Conservation (phyloP, 495 filamentous ascomycete species). For the Daldinia concentrica region DNA sequence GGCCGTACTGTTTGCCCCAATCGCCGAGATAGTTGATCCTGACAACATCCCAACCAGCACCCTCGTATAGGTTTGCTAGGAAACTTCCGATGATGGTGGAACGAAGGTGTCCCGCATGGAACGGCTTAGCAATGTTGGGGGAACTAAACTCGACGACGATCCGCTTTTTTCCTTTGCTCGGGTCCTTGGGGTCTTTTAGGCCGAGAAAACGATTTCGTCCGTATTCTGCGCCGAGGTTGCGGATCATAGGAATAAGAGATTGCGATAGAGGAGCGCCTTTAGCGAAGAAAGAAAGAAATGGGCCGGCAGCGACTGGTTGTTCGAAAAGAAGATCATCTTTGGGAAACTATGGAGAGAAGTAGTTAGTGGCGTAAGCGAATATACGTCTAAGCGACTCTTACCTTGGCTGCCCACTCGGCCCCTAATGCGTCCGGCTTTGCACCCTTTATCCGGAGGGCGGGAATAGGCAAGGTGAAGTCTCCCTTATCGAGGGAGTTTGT, state of each 20-base stretch:
- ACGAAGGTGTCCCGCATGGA: constrained; percentile 73
- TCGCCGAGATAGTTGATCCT: constrained; percentile 74
- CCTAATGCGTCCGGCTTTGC: constrained; percentile 79
- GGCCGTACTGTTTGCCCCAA: constrained; percentile 74
- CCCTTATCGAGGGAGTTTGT: constrained; percentile 88
- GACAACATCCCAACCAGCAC: constrained; percentile 68
- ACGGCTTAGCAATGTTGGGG: constrained; percentile 71
- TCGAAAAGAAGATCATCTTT: constrained; percentile 75
- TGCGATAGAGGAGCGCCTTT: constrained; percentile 66
- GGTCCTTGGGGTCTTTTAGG: constrained; percentile 72
- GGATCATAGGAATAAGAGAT: constrained; percentile 70
- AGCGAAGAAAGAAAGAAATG: constrained; percentile 86
- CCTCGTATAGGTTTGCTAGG: constrained; percentile 66
- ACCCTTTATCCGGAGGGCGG: constrained; percentile 82
- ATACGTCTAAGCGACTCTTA: constrained; percentile 31
- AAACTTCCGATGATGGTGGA: constrained; percentile 75
- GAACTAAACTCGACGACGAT: constrained; percentile 56
- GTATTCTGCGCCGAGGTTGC: constrained; percentile 67
- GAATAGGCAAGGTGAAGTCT: constrained; percentile 81
- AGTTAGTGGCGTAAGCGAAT: constrained; percentile 5
- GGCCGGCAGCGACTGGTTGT: constrained; percentile 68
- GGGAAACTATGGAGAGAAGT: constrained; percentile 64
- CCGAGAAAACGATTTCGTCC: constrained; percentile 73
- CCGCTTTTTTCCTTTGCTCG: constrained; percentile 75
- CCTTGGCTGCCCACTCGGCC: constrained; percentile 75